phyloP scores from a whole-genome alignment of 1,284 basidiomycete genomes.

The Sporisorium graminicola region DNA sequence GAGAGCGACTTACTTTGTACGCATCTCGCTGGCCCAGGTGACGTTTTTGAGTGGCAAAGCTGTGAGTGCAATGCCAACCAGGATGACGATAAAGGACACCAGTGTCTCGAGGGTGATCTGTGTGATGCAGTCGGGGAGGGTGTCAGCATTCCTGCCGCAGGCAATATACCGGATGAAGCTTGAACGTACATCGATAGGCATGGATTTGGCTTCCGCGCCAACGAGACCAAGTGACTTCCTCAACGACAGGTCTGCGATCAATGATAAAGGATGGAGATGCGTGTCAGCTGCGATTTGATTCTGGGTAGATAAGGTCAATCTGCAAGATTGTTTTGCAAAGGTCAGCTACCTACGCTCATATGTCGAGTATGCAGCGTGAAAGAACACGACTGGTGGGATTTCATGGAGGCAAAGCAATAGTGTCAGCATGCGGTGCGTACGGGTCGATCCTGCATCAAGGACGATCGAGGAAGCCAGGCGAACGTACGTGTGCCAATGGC shows the following conservation, averaged over 20 bases:
- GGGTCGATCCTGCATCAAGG: background rate
- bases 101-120: conserved; percentile 81
- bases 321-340: no score
- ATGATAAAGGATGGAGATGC: no score
- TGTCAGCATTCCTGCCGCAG: background rate
- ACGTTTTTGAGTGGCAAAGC: conserved; percentile 81
- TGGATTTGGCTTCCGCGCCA: conserved; percentile 28
- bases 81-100: conserved; percentile 77
- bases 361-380: conserved; percentile 63
- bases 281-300: background rate
- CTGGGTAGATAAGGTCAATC: background rate
- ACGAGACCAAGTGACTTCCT: conserved; percentile 55
- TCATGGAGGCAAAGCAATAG: background rate
- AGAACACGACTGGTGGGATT: conserved; percentile 41
- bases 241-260: conserved; percentile 49
- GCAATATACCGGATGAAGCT: background rate
- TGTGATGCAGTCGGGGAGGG: background rate
- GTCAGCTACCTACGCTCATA: conserved; percentile 52
- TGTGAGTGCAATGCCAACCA: conserved; percentile 78
- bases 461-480: background rate
- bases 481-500: conserved; percentile 37
- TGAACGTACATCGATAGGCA: conserved; percentile 56
- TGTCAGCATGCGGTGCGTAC: background rate
- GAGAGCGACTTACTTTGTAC: conserved; percentile 75
- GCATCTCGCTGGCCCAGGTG: conserved; percentile 90